Conservation (phyloP, 495 filamentous ascomycete genomes). For the Neurospora sp. region DNA sequence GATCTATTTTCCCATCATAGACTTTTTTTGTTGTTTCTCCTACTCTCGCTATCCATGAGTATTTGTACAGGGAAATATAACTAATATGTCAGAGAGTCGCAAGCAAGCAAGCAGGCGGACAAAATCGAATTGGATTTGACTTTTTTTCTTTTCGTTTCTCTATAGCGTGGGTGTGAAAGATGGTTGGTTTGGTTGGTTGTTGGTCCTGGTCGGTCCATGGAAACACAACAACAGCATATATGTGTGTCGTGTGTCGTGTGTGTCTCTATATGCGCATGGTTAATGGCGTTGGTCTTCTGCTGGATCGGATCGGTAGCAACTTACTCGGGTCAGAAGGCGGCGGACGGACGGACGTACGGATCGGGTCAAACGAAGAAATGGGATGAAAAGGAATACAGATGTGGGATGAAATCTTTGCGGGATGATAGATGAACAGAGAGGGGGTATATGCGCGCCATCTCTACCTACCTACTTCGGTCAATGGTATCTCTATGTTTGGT, state of each 20-base stretch:
- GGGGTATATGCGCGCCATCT: neutral
- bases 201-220: neutral
- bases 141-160: neutral
- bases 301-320: neutral
- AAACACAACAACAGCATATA: neutral
- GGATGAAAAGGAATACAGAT: neutral
- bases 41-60: neutral
- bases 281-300: neutral
- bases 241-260: neutral
- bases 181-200: neutral
- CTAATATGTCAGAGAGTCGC: neutral
- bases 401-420: neutral
- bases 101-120: neutral
- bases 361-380: neutral
- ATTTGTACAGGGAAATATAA: neutral
- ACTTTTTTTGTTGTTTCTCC: neutral
- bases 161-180: neutral
- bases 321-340: neutral
- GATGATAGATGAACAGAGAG: neutral
- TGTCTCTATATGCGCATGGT: neutral
- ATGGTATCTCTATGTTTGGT: neutral
- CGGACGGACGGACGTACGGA: neutral
- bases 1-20: neutral
- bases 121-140: neutral
- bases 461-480: neutral